phyloP scores from a whole-genome alignment of 352 stramenopile genomes.

The Phytophthora pistaciae region DNA sequence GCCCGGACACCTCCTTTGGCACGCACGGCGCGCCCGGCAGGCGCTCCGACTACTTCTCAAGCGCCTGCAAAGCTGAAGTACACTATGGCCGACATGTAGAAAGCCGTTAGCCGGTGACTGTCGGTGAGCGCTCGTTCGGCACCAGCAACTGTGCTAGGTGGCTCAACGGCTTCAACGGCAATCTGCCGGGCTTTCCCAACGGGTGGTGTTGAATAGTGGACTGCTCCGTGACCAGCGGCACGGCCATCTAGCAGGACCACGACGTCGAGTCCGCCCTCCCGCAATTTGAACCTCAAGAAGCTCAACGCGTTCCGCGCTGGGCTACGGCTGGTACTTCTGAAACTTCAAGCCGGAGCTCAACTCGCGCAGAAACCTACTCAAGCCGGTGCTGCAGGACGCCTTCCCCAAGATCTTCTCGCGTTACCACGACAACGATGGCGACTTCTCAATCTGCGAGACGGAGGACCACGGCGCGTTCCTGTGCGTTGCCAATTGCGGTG shows the following conservation, averaged over 20 bases:
- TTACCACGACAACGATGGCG: constrained; percentile 53
- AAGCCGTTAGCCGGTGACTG: constrained; percentile 78
- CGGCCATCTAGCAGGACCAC: constrained; percentile 67
- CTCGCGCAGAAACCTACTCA: constrained; percentile 89
- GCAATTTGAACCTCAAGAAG: constrained; percentile 88
- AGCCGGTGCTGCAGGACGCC: constrained; percentile 52
- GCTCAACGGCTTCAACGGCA: constrained; percentile 72
- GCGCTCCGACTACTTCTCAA: constrained; percentile 84
- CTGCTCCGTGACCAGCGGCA: constrained; percentile 48
- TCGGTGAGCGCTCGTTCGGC: constrained; percentile 94
- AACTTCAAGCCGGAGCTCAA: constrained; percentile 55
- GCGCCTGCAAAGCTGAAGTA: constrained; percentile 91
- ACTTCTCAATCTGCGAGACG: constrained; percentile 59
- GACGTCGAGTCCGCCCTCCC: constrained; percentile 68
- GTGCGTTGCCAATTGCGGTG: constrained; percentile 63
- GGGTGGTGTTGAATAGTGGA: constrained; percentile 87
- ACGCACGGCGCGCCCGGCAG: constrained; percentile 91
- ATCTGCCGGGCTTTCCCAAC: constrained; percentile 71
- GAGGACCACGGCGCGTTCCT: constrained; percentile 74
- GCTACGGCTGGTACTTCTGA: constrained; percentile 95
- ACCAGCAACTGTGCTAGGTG: constrained; percentile 87
- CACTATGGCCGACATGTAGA: constrained; percentile 69
- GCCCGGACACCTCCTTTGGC: constrained; percentile 93
- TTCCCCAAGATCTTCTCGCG: constrained; percentile 72
- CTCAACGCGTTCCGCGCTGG: constrained; percentile 89